Evolutionary conservation across 176 grass and related monocot species (phyloP).

Genomic region (Areca catechu): DNA sequence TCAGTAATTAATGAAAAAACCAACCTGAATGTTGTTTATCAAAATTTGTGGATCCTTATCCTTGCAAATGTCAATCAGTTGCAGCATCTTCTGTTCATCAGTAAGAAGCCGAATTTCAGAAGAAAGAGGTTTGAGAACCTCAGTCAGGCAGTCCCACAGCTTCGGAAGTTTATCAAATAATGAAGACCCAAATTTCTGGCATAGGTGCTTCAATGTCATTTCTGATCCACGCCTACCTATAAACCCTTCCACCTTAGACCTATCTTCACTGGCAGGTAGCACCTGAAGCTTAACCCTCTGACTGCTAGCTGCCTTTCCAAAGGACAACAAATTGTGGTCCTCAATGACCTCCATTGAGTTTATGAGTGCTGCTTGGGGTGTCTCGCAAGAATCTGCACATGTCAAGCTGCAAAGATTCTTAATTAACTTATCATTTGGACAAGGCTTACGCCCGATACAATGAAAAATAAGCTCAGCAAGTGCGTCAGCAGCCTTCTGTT

Average conservation of each 20-base stretch:
- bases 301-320: constrained; percentile 45
- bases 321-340: constrained; percentile 68
- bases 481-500: constrained; percentile 94
- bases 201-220: constrained; percentile 84
- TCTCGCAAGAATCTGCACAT: constrained; percentile 70
- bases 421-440: constrained; percentile 91
- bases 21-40: constrained; percentile 99
- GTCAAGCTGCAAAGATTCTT: constrained; percentile 91
- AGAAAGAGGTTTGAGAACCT: constrained; percentile 72
- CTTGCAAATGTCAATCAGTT: constrained; percentile 56
- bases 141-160: constrained; percentile 87
- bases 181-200: constrained; percentile 74
- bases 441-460: constrained; percentile 89
- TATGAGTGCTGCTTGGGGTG: constrained; percentile 79
- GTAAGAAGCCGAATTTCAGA: constrained; percentile 30
- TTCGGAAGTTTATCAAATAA: constrained; percentile 89
- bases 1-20: constrained; percentile 5
- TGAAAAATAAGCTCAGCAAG: constrained; percentile 89
- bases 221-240: constrained; percentile 85
- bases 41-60: constrained; percentile 85
- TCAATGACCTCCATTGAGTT: constrained; percentile 90
- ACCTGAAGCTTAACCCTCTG: constrained; percentile 51
- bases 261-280: constrained; percentile 51
- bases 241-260: constrained; percentile 74
- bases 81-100: constrained; percentile 39